Percentiles rank a stretch among this genome's conserved stretches.
Evolutionary conservation across 2,329 filamentous ascomycete species (phyloP).

Genomic region (Colletotrichum paranaense): DNA sequence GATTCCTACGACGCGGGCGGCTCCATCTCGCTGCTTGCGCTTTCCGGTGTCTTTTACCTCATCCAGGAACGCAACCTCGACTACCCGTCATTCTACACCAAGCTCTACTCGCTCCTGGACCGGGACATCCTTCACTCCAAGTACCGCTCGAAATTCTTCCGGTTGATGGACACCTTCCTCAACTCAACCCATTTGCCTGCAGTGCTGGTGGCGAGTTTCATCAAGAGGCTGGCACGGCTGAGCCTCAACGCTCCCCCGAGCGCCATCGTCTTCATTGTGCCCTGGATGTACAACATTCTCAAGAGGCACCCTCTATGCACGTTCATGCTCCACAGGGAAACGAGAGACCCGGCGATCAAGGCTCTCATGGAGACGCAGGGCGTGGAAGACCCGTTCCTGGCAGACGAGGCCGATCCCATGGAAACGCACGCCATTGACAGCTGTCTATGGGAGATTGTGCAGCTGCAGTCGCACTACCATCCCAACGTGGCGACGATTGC

Average conservation of each 20-base stretch:
- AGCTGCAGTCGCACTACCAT: constrained; percentile 92
- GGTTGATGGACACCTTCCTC: constrained; percentile 90
- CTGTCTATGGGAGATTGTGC: constrained; percentile 94
- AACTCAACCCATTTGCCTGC: constrained; percentile 92
- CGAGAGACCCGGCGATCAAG: constrained; percentile 67
- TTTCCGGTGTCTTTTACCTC: constrained; percentile 94
- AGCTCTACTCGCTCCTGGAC: constrained; percentile 93
- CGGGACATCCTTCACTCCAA: constrained; percentile 90
- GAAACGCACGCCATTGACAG: constrained; percentile 89
- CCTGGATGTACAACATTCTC: constrained; percentile 95
- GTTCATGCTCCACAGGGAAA: constrained; percentile 92
- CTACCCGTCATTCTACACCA: constrained; percentile 93
- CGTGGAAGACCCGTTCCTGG: constrained; percentile 79
- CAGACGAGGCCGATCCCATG: constrained; percentile 83
- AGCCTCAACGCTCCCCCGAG: constrained; percentile 89
- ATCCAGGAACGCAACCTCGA: constrained; percentile 95
- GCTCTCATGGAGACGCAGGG: constrained; percentile 70
- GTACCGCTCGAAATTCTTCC: constrained; percentile 92
- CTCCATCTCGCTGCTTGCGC: constrained; percentile 84
- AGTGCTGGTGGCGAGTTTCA: constrained; percentile 90
- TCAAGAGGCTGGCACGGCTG: constrained; percentile 90
- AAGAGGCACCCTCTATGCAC: constrained; percentile 90
- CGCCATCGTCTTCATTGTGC: constrained; percentile 88
- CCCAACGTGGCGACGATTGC: constrained; percentile 95
- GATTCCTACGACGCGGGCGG: constrained; percentile 91